phyloP scores from a whole-genome alignment of 2,329 filamentous ascomycete species.

The Phyllosticta citriasiana region DNA sequence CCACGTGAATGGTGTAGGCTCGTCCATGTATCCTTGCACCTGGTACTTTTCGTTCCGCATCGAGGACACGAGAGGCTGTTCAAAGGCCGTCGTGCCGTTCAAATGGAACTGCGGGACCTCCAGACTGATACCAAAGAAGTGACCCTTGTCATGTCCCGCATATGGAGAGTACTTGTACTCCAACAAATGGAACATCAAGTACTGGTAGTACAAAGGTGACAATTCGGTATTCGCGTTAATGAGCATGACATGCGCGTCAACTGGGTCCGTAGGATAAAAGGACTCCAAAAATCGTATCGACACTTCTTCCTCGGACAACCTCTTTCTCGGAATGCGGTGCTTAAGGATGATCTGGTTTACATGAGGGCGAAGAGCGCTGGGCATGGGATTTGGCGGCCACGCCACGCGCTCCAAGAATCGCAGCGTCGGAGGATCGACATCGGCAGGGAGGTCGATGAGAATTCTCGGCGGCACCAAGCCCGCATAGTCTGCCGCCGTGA shows the following conservation, averaged over 20 bases:
- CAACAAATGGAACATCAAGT: slow-evolving; percentile 67
- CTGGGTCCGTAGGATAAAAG: slow-evolving; percentile 65
- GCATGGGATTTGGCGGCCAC: slow-evolving; percentile 38
- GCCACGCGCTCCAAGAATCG: slow-evolving; percentile 53
- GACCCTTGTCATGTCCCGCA: slow-evolving; percentile 34
- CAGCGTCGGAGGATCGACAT: slow-evolving; percentile 57
- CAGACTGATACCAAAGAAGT: slow-evolving; percentile 70
- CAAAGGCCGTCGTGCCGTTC: slow-evolving; percentile 50
- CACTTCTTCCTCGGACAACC: slow-evolving; percentile 57
- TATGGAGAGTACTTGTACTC: slow-evolving; percentile 63
- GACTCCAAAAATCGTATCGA: slow-evolving; percentile 72
- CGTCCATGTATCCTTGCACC: slow-evolving; percentile 16
- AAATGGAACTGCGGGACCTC: slow-evolving; percentile 58
- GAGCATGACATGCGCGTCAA: slow-evolving; percentile 66
- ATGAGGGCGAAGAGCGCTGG: slow-evolving; percentile 24
- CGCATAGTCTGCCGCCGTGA: slow-evolving; percentile 65
- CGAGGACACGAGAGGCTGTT: slow-evolving; percentile 31
- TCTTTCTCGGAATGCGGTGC: slow-evolving; percentile 57
- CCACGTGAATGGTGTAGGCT: slow-evolving; percentile 60
- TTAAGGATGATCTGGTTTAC: slow-evolving; percentile 50
- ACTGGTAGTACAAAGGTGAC: slow-evolving; percentile 74
- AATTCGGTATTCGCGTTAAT: slow-evolving; percentile 75
- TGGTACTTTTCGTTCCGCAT: slow-evolving; percentile 27
- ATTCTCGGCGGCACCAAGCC: slow-evolving; percentile 61
- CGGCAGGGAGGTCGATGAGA: slow-evolving; percentile 71